phyloP scores from a whole-genome alignment of 1,284 basidiomycete species.

The Cryptococcus depauperatus region DNA sequence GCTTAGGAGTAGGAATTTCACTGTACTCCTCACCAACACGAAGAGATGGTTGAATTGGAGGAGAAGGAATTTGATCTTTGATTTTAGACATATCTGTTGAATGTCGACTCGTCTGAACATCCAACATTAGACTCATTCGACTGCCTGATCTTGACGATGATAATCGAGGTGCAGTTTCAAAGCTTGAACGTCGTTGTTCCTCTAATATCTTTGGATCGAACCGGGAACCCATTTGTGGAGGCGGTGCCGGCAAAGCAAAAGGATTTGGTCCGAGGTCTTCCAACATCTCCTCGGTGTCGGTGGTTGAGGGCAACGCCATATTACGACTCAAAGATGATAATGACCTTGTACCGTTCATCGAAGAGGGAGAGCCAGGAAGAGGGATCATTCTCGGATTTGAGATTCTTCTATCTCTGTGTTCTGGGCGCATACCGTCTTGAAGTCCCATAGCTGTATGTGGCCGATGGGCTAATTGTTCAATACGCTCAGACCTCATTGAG shows the following conservation, averaged over 20 bases:
- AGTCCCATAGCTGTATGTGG: constrained; percentile 12
- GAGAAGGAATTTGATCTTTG: not conserved
- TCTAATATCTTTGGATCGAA: constrained; percentile 38
- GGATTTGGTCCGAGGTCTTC: constrained; percentile 24
- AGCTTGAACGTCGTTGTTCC: constrained; percentile 15
- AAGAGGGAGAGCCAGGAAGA: constrained; percentile 16
- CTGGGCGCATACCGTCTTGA: constrained; percentile 4
- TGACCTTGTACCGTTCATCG: constrained; percentile 1
- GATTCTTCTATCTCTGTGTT: constrained; percentile 7
- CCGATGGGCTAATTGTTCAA: constrained; percentile 7
- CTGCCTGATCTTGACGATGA: not conserved
- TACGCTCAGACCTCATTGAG: constrained; percentile 7
- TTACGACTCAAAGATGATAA: constrained; percentile 1
- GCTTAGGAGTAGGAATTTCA: constrained; percentile 30
- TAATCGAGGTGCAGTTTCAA: not conserved
- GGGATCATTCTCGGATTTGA: constrained; percentile 25
- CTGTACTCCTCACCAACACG: constrained; percentile 6
- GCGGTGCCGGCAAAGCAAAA: constrained; percentile 39
- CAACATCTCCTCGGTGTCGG: constrained; percentile 11
- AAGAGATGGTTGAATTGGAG: not conserved
- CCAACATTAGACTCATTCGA: not conserved
- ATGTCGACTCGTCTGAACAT: too few relatives aligned
- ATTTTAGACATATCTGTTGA: not conserved
- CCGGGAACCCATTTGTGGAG: constrained; percentile 26
- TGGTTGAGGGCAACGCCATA: not conserved